A percentile compares a stretch with the other conserved stretches of the same genome.
phyloP scores from a whole-genome alignment of 805 yeast genomes.

The Yarrowia sp. region DNA sequence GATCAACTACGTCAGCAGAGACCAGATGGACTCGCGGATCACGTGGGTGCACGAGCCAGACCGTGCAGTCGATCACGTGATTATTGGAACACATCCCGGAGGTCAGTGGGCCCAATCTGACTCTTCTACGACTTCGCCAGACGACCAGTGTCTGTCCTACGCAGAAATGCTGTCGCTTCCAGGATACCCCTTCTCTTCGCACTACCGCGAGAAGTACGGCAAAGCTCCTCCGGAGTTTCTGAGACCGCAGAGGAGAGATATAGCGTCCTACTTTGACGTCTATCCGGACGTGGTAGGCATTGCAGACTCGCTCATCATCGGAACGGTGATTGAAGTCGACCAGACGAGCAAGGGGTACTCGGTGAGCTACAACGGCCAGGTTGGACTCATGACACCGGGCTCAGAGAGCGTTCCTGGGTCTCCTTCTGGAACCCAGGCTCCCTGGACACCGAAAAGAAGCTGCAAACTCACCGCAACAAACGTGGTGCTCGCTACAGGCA shows the following conservation, averaged over 20 bases:
- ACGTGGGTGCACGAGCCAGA: slow-evolving; percentile 32
- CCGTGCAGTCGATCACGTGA: slow-evolving; percentile 31
- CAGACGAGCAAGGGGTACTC: neutral
- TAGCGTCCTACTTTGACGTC: slow-evolving; percentile 34
- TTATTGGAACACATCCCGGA: slow-evolving; percentile 36
- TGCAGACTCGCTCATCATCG: slow-evolving; percentile 27
- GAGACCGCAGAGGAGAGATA: slow-evolving; percentile 36
- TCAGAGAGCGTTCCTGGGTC: slow-evolving; percentile 2
- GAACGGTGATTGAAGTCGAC: slow-evolving; percentile 28
- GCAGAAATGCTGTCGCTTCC: slow-evolving; percentile 41
- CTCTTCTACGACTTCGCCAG: slow-evolving; percentile 29
- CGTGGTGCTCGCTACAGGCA: slow-evolving; percentile 36
- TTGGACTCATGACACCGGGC: neutral
- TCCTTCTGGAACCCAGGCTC: neutral
- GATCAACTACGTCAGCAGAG: slow-evolving; percentile 29
- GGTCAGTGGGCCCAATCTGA: slow-evolving; percentile 39
- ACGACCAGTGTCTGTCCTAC: slow-evolving; percentile 34
- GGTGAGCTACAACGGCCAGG: slow-evolving; percentile 6
- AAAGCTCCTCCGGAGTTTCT: slow-evolving; percentile 29
- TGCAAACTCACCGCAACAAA: neutral
- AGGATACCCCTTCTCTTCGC: slow-evolving; percentile 35
- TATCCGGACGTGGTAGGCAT: slow-evolving; percentile 36
- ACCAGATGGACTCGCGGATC: slow-evolving; percentile 34
- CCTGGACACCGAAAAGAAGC: neutral
- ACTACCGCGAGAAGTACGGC: slow-evolving; percentile 26